phyloP scores from a whole-genome alignment of 495 filamentous ascomycete species.

The Penicillium odoratum region DNA sequence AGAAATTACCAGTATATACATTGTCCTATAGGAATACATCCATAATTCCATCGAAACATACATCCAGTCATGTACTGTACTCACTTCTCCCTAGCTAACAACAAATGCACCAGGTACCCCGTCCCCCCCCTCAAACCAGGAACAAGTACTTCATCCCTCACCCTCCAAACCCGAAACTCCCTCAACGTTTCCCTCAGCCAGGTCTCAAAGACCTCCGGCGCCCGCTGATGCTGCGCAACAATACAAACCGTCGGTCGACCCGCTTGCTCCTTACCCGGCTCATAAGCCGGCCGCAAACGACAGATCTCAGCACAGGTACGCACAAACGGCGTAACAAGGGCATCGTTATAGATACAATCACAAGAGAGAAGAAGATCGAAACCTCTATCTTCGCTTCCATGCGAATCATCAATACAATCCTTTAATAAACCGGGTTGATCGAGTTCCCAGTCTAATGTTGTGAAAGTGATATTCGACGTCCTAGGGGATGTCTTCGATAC shows the following conservation, averaged over 20 bases:
- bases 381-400: conserved; percentile 29
- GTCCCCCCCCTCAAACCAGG: conserved; percentile 54
- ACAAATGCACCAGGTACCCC: conserved; percentile 46
- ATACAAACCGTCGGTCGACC: conserved; percentile 61
- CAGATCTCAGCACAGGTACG: conserved; percentile 80
- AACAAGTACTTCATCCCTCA: conserved; percentile 63
- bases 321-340: conserved; percentile 79
- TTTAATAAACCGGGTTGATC: conserved; percentile 38
- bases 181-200: conserved; percentile 71
- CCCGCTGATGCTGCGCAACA: conserved; percentile 82
- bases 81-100: conserved; percentile 30
- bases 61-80: not conserved
- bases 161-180: conserved; percentile 71
- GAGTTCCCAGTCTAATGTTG: conserved; percentile 46
- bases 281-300: conserved; percentile 46
- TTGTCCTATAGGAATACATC: not conserved
- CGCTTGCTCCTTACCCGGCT: not conserved
- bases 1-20: not conserved
- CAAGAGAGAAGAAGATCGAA: conserved; percentile 72
- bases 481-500: not conserved
- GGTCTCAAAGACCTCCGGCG: conserved; percentile 77
- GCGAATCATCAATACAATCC: conserved; percentile 17
- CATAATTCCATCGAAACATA: not conserved
- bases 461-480: conserved; percentile 39
- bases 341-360: conserved; percentile 89